These are phyloP conservation scores for Botryotinia convoluta DNA, from an alignment of 2,329 filamentous ascomycete genomes.

Conservation along the genomic window DNA sequence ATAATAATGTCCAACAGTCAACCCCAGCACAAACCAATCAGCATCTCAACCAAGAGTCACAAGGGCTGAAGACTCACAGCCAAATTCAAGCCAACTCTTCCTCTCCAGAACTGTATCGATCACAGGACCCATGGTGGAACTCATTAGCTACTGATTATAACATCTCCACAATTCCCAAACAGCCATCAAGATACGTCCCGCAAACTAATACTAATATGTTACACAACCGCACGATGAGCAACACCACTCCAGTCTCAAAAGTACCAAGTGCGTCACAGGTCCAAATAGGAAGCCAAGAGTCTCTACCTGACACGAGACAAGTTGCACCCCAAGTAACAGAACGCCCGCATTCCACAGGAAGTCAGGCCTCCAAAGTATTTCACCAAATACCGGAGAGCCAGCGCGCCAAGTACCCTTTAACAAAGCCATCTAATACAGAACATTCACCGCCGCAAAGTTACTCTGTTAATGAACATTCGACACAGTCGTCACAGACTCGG, in stretches of 20 bases:
- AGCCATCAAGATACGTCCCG: not conserved
- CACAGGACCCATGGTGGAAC: constrained; percentile 15
- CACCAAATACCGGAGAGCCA: not conserved
- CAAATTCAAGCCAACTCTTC: not conserved
- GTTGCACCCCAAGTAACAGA: not conserved
- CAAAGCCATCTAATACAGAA: not conserved
- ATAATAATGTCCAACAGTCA: not conserved
- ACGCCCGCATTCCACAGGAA: not conserved
- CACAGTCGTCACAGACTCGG: not conserved
- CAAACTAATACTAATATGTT: not conserved
- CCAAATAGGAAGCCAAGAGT: not conserved
- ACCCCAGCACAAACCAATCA: not conserved
- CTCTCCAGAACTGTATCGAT: not conserved
- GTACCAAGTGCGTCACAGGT: not conserved
- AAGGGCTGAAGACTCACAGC: not conserved
- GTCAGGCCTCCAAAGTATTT: not conserved
- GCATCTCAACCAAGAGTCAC: not conserved
- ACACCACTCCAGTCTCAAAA: not conserved
- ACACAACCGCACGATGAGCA: not conserved
- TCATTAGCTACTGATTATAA: constrained; percentile 5
- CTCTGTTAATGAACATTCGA: not conserved
- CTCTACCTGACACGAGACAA: not conserved
- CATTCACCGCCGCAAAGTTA: not conserved
- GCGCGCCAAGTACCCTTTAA: not conserved
- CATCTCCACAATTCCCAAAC: constrained; percentile 4